These are phyloP conservation scores for Dendrobium nobile DNA, from an alignment of 106 monocot species.

Conservation along the genomic window DNA sequence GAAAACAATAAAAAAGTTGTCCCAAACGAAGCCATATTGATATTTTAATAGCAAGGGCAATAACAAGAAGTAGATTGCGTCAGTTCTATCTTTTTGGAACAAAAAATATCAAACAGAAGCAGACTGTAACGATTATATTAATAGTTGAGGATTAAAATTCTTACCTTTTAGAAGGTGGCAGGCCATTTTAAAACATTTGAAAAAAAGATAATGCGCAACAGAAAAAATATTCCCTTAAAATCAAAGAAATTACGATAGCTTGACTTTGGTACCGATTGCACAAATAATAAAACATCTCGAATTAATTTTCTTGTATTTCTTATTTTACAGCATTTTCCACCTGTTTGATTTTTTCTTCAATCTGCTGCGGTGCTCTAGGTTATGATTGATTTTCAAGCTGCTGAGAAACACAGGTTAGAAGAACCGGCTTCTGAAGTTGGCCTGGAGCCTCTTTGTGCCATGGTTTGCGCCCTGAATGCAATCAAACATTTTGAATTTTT, in stretches of 20 bases:
- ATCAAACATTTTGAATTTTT: conserved; percentile 4
- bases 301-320: background rate
- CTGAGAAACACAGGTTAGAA: conserved; percentile 86
- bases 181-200: background rate
- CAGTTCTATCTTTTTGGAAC: background rate
- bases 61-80: background rate
- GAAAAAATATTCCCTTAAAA: background rate
- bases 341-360: background rate
- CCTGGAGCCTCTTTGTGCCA: conserved; percentile 88
- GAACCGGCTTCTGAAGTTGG: conserved; percentile 92
- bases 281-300: background rate
- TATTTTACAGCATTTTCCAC: background rate
- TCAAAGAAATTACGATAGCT: background rate
- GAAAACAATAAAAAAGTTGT: too few species aligned
- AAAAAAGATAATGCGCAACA: background rate
- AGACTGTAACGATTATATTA: background rate
- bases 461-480: conserved; percentile 50
- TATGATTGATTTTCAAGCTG: conserved; percentile 99
- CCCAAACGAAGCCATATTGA: too few species aligned
- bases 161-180: background rate
- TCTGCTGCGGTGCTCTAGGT: conserved; percentile 35
- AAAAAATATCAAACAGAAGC: background rate
- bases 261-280: background rate
- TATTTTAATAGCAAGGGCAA: background rate
- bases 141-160: background rate